Conservation (phyloP, 345 rosid species). For the Anastatica hierochuntica region DNA sequence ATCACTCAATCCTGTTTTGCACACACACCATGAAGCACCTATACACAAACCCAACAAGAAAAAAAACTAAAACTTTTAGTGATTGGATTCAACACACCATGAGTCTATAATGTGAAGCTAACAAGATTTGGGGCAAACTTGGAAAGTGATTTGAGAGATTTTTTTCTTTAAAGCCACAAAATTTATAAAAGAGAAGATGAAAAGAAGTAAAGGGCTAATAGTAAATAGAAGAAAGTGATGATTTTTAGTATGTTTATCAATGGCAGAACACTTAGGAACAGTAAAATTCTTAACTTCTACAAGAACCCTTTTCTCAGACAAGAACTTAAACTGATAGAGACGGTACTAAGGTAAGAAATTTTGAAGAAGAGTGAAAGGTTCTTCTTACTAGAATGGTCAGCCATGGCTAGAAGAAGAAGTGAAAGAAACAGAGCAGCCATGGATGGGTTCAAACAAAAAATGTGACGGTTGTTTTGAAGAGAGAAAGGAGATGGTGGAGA, state of each 20-base stretch:
- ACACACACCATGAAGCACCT: conserved; percentile 80
- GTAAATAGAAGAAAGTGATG: too few species aligned
- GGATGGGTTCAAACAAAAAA: conserved; percentile 11
- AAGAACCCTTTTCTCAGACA: too few species aligned
- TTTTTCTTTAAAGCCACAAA: too few species aligned
- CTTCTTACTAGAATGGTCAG: conserved; percentile 43
- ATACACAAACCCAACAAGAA: too few species aligned
- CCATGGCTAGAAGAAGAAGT: conserved; percentile 38
- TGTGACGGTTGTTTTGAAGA: conserved; percentile 8
- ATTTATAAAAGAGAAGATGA: too few species aligned
- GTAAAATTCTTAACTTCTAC: conserved; percentile 6
- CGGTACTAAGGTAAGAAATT: conserved; percentile 1
- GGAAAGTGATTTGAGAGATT: too few species aligned
- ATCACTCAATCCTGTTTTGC: conserved; percentile 53
- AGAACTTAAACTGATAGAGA: not conserved
- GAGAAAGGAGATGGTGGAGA: too few species aligned
- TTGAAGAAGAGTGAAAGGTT: conserved; percentile 6
- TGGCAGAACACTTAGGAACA: conserved; percentile 7
- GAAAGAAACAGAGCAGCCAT: conserved; percentile 42
- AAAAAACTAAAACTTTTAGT: not conserved
- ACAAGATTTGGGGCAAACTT: too few species aligned
- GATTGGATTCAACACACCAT: too few species aligned
- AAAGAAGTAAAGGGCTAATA: too few species aligned
- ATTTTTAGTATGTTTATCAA: too few species aligned
- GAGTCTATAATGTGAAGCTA: too few species aligned